These are phyloP conservation scores for Lactarius hatsudake DNA, from an alignment of 768 basidiomycete species.

Conservation along the genomic window DNA sequence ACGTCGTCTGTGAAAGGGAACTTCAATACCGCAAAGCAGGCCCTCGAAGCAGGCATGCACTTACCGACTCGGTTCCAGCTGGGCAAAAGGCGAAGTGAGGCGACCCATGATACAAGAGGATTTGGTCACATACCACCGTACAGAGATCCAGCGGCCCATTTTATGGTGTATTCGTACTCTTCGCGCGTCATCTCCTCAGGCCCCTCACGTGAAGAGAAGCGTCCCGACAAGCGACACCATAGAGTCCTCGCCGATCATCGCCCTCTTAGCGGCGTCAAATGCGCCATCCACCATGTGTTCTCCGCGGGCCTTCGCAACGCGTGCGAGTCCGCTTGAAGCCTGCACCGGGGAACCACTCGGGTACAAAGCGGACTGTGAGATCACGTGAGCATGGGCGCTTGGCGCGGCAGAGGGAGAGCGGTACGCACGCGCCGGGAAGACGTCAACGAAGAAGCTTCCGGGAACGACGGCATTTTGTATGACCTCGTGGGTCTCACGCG, in stretches of 20 bases:
- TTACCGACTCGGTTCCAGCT: slow-evolving; percentile 26
- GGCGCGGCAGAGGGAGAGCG: not conserved
- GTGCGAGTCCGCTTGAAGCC: slow-evolving; percentile 28
- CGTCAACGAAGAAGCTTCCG: slow-evolving; percentile 27
- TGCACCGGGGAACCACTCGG: slow-evolving; percentile 27
- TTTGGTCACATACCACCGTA: slow-evolving; percentile 23
- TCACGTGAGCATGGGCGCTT: slow-evolving; percentile 10
- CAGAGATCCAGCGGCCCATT: slow-evolving; percentile 27
- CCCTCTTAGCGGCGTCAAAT: slow-evolving; percentile 21
- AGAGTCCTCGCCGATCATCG: slow-evolving; percentile 24
- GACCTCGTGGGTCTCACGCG: slow-evolving; percentile 26
- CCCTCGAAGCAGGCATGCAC: not conserved
- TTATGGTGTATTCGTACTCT: slow-evolving; percentile 27
- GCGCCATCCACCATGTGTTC: slow-evolving; percentile 25
- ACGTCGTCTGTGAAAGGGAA: slow-evolving; percentile 16
- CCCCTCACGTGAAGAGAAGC: slow-evolving; percentile 18
- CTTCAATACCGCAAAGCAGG: not conserved
- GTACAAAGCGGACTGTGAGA: slow-evolving; percentile 22
- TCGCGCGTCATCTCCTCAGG: slow-evolving; percentile 26
- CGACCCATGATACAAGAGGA: not conserved
- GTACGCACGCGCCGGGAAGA: slow-evolving; percentile 23
- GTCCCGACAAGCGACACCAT: slow-evolving; percentile 23
- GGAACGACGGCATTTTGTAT: slow-evolving; percentile 27
- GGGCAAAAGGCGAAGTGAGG: not conserved
- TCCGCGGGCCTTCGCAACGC: slow-evolving; percentile 22